Conservation (phyloP, 2,329 filamentous ascomycete genomes). For the Neonectria neomacrospora region DNA sequence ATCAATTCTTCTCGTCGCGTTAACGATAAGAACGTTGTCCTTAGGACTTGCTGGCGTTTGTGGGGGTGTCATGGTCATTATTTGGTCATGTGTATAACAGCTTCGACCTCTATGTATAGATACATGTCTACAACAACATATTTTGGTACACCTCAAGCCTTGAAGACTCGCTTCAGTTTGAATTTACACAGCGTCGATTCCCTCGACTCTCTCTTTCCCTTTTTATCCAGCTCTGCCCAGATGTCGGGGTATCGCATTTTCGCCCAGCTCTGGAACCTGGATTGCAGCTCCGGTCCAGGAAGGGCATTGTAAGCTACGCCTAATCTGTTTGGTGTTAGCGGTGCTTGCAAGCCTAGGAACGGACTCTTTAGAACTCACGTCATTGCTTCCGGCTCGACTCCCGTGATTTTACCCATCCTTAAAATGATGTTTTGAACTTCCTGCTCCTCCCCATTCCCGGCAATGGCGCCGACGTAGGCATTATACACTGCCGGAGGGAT, state of each 20-base stretch:
- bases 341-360: neutral
- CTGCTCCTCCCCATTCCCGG: constrained; percentile 76
- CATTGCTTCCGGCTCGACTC: constrained; percentile 72
- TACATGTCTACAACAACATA: constrained; percentile 45
- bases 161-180: constrained; percentile 60
- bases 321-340: constrained; percentile 62
- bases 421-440: constrained; percentile 74
- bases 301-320: constrained; percentile 81
- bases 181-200: constrained; percentile 59
- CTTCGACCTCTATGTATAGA: constrained; percentile 50
- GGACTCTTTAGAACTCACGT: constrained; percentile 69
- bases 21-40: constrained; percentile 27
- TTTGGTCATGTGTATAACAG: constrained; percentile 51
- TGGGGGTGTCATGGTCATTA: constrained; percentile 43
- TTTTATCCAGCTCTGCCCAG: constrained; percentile 74
- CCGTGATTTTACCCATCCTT: constrained; percentile 73
- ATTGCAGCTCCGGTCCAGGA: constrained; percentile 72
- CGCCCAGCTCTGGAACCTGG: constrained; percentile 79
- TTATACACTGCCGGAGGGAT: constrained; percentile 79
- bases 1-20: constrained; percentile 47
- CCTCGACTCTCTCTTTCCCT: constrained; percentile 58
- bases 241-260: constrained; percentile 71
- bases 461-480: constrained; percentile 81
- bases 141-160: constrained; percentile 57
- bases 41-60: constrained; percentile 24